Evolutionary conservation across 306 rosid species (phyloP).

Genomic region (Nissolia schottii): DNA sequence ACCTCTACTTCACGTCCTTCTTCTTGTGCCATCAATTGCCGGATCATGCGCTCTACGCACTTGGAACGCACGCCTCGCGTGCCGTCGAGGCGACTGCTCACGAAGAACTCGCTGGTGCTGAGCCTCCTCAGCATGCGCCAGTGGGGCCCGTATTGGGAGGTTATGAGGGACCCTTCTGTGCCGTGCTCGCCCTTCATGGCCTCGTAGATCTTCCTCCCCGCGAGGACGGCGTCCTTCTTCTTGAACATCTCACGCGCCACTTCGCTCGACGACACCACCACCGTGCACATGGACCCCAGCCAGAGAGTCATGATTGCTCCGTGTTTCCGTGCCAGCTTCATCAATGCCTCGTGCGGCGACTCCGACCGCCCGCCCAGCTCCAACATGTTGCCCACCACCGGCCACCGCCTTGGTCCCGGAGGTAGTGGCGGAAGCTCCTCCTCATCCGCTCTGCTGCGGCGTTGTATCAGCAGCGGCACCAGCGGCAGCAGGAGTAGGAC

Average conservation of each 20-base stretch:
- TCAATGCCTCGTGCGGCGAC: conserved; percentile 66
- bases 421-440: conserved; percentile 81
- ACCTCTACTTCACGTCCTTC: conserved; percentile 40
- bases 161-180: conserved; percentile 57
- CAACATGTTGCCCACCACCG: conserved; percentile 68
- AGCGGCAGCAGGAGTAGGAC: too few relatives aligned
- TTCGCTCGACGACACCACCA: conserved; percentile 60
- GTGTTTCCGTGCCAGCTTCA: conserved; percentile 45
- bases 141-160: conserved; percentile 70
- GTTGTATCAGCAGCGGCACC: too few relatives aligned
- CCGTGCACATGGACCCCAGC: conserved; percentile 81
- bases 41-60: conserved; percentile 66
- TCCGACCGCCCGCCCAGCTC: conserved; percentile 57
- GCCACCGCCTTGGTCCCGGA: conserved; percentile 79
- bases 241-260: conserved; percentile 68
- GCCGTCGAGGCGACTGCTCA: conserved; percentile 50
- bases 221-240: conserved; percentile 50
- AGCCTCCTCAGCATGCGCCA: conserved; percentile 74
- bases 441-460: background rate
- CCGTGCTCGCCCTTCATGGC: conserved; percentile 68
- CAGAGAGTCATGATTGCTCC: conserved; percentile 82
- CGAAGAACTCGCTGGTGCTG: conserved; percentile 54
- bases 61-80: conserved; percentile 34
- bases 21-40: conserved; percentile 29
- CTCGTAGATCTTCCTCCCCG: conserved; percentile 79